Evolutionary conservation across 2,329 filamentous ascomycete species (phyloP).

Genomic region (Phialocephala sp.): DNA sequence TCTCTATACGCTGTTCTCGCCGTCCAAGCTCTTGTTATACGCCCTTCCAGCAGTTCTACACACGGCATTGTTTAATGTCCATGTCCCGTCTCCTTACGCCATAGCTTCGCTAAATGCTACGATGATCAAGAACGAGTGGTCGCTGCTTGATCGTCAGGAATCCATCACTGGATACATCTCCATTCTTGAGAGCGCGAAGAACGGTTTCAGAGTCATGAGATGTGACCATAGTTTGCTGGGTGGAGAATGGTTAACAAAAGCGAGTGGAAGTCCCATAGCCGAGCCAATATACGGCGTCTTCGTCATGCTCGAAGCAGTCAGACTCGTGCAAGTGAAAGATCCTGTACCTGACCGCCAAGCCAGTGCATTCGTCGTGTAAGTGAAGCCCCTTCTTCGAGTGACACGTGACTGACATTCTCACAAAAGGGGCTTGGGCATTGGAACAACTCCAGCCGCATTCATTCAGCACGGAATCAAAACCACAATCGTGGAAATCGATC

Average conservation of each 20-base stretch:
- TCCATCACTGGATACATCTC: constrained; percentile 92
- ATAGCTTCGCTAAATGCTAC: constrained; percentile 69
- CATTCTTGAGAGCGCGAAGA: constrained; percentile 75
- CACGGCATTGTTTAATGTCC: constrained; percentile 74
- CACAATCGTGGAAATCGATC: constrained; percentile 94
- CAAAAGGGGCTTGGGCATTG: constrained; percentile 84
- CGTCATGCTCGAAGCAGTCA: constrained; percentile 89
- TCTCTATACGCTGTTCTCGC: constrained; percentile 68
- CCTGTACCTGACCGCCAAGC: constrained; percentile 66
- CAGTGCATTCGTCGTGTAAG: constrained; percentile 84
- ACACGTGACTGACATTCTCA: constrained; percentile 33
- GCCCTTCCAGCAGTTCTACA: constrained; percentile 76
- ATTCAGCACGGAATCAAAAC: constrained; percentile 89
- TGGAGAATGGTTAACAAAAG: constrained; percentile 78
- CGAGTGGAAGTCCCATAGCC: constrained; percentile 71
- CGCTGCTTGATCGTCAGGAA: constrained; percentile 80
- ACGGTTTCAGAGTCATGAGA: constrained; percentile 80
- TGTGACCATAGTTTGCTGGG: constrained; percentile 95
- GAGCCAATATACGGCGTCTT: constrained; percentile 98
- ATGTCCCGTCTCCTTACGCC: constrained; percentile 67
- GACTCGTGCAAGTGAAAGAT: constrained; percentile 70
- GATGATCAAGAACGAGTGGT: constrained; percentile 70
- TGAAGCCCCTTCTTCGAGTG: constrained; percentile 20
- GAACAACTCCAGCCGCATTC: constrained; percentile 86
- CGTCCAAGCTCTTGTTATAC: constrained; percentile 70